These are phyloP conservation scores for Microdochium paspali DNA, from an alignment of 2,329 filamentous ascomycete species.

Conservation along the genomic window DNA sequence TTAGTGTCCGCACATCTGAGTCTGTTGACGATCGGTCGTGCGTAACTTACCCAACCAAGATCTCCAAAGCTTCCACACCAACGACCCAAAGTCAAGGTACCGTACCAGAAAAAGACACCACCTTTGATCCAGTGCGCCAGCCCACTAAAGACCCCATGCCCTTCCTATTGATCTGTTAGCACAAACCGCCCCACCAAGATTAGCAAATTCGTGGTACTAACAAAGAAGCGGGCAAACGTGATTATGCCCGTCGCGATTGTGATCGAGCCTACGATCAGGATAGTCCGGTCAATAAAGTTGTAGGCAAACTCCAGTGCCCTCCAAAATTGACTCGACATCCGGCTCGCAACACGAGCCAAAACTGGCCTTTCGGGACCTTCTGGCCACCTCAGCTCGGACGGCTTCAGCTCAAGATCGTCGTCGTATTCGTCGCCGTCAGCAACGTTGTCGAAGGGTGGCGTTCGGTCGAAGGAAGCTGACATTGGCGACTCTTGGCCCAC, in stretches of 20 bases:
- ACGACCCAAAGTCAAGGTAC: slow-evolving; percentile 74
- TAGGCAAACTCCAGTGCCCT: slow-evolving; percentile 51
- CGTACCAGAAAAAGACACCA: slow-evolving; percentile 90
- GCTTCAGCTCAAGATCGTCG: slow-evolving; percentile 28
- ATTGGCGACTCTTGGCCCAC: slow-evolving; percentile 33
- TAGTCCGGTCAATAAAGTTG: slow-evolving; percentile 62
- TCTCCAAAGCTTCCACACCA: slow-evolving; percentile 89
- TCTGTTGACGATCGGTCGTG: not conserved
- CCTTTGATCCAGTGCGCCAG: slow-evolving; percentile 93
- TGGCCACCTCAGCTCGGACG: slow-evolving; percentile 25
- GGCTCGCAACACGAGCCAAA: slow-evolving; percentile 39
- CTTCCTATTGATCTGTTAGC: no score
- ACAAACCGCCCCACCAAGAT: no score
- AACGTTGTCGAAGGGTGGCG: slow-evolving; percentile 39
- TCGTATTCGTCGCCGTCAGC: slow-evolving; percentile 31
- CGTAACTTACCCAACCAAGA: slow-evolving; percentile 63
- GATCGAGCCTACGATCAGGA: slow-evolving; percentile 70
- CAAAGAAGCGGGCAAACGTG: slow-evolving; percentile 76
- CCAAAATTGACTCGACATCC: slow-evolving; percentile 48
- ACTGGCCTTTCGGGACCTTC: slow-evolving; percentile 37
- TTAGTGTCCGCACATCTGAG: slow-evolving; percentile 8
- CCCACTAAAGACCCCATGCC: slow-evolving; percentile 64
- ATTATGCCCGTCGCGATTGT: slow-evolving; percentile 63
- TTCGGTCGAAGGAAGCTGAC: slow-evolving; percentile 21
- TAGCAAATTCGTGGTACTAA: slow-evolving; percentile 35